A percentile compares a stretch with the other conserved stretches of the same genome.
These are phyloP conservation scores for Blastocystis sp. DNA, from an alignment of 352 stramenopile species.

Conservation along the genomic window DNA sequence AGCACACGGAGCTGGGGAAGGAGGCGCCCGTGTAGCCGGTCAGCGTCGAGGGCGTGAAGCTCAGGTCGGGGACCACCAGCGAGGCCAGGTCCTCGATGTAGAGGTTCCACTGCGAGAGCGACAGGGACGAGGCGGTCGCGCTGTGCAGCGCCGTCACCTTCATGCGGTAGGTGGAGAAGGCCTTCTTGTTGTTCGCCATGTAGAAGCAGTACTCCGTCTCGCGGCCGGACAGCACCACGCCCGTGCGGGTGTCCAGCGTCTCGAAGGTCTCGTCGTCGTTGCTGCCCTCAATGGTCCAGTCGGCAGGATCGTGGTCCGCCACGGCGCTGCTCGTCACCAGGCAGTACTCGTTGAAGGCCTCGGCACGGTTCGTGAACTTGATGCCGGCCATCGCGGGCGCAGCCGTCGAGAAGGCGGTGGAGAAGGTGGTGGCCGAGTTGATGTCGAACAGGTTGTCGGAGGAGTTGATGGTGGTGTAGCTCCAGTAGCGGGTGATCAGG, in stretches of 20 bases:
- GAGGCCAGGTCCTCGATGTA: slow-evolving; percentile 31
- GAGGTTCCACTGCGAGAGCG: neutral
- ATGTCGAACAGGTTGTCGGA: slow-evolving; percentile 13
- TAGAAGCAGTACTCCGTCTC: slow-evolving; percentile 55
- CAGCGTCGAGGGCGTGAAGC: slow-evolving; percentile 18
- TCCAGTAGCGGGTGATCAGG: neutral
- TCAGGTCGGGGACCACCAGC: slow-evolving; percentile 6
- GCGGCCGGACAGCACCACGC: neutral
- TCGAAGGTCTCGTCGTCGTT: slow-evolving; percentile 40
- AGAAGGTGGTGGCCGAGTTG: neutral
- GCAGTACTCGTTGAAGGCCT: slow-evolving; percentile 48
- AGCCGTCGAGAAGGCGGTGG: neutral
- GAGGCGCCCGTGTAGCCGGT: slow-evolving; percentile 3
- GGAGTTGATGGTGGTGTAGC: neutral
- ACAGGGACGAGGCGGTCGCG: neutral
- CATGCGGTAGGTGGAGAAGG: slow-evolving; percentile 4
- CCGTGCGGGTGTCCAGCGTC: neutral
- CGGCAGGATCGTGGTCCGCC: slow-evolving; percentile 4
- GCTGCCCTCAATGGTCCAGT: slow-evolving; percentile 33
- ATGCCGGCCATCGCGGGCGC: neutral
- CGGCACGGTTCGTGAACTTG: slow-evolving; percentile 1
- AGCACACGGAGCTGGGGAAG: slow-evolving; percentile 6
- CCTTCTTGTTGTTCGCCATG: slow-evolving; percentile 63
- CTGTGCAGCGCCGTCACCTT: neutral
- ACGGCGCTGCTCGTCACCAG: neutral